Evolutionary conservation across 169 alveolate genomes (phyloP).

Genomic region (Theileria annulata): DNA sequence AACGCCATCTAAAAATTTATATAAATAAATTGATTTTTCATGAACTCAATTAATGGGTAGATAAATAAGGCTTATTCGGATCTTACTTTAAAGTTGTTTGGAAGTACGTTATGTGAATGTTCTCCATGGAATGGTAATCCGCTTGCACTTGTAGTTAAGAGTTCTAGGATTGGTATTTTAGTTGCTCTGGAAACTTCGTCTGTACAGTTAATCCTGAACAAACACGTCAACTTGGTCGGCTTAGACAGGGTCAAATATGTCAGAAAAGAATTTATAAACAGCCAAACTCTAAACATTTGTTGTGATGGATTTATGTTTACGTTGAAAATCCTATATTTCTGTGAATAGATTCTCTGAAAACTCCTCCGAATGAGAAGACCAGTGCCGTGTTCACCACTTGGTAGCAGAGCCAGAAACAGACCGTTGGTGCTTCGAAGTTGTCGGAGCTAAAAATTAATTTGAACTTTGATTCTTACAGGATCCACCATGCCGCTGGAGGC

Average conservation of each 20-base stretch:
- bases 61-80: neutral
- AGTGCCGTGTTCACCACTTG: conserved; percentile 85
- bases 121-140: conserved; percentile 86
- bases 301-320: conserved; percentile 44
- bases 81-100: conserved; percentile 70
- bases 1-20: conserved; percentile 56
- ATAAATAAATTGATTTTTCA: conserved; percentile 43
- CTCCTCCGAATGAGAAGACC: conserved; percentile 83
- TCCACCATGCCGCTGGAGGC: conserved; percentile 86
- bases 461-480: conserved; percentile 46
- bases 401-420: conserved; percentile 81
- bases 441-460: conserved; percentile 74
- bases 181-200: conserved; percentile 78
- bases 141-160: conserved; percentile 78
- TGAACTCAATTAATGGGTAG: conserved; percentile 19
- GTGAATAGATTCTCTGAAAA: conserved; percentile 75
- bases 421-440: conserved; percentile 83
- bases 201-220: conserved; percentile 87
- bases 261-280: conserved; percentile 64
- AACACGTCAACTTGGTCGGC: conserved; percentile 82
- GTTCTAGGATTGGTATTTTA: conserved; percentile 73
- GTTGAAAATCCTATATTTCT: conserved; percentile 74
- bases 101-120: conserved; percentile 78
- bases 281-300: conserved; percentile 65
- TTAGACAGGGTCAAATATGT: conserved; percentile 76